These are phyloP conservation scores for Mycosarcoma maydis DNA, from an alignment of 1,284 basidiomycete species.

Conservation along the genomic window DNA sequence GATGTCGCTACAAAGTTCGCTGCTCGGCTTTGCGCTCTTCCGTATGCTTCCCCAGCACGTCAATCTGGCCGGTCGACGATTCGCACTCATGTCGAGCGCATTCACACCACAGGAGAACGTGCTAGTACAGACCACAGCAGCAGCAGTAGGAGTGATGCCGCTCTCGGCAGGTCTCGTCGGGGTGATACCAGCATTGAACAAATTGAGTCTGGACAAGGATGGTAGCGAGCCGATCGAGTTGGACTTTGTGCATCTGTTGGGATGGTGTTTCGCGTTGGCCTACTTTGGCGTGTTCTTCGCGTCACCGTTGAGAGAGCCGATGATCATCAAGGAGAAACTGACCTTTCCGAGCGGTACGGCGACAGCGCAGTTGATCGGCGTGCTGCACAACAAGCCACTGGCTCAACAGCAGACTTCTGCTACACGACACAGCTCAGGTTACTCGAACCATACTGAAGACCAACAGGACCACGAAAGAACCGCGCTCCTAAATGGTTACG, in stretches of 20 bases:
- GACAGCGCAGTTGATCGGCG: conserved; percentile 91
- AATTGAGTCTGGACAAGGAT: conserved; percentile 79
- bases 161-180: conserved; percentile 91
- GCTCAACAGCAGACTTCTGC: neutral
- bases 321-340: conserved; percentile 92
- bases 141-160: conserved; percentile 81
- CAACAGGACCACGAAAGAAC: conserved; percentile 18
- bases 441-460: conserved; percentile 5
- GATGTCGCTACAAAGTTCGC: conserved; percentile 94
- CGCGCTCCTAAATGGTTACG: conserved; percentile 13
- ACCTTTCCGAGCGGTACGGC: conserved; percentile 93
- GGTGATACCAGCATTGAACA: conserved; percentile 86
- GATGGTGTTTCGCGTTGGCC: conserved; percentile 43
- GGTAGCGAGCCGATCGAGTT: conserved; percentile 78
- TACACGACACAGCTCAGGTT: neutral
- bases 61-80: conserved; percentile 23
- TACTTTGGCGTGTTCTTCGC: conserved; percentile 84
- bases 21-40: conserved; percentile 89
- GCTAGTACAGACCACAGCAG: conserved; percentile 92
- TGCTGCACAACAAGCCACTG: conserved; percentile 74
- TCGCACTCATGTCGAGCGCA: conserved; percentile 67
- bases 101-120: conserved; percentile 87
- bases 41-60: conserved; percentile 70
- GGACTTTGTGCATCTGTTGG: conserved; percentile 24
- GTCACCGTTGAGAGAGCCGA: conserved; percentile 89